Evolutionary conservation across 768 basidiomycete species (phyloP).

Genomic region (Suillus americanus): DNA sequence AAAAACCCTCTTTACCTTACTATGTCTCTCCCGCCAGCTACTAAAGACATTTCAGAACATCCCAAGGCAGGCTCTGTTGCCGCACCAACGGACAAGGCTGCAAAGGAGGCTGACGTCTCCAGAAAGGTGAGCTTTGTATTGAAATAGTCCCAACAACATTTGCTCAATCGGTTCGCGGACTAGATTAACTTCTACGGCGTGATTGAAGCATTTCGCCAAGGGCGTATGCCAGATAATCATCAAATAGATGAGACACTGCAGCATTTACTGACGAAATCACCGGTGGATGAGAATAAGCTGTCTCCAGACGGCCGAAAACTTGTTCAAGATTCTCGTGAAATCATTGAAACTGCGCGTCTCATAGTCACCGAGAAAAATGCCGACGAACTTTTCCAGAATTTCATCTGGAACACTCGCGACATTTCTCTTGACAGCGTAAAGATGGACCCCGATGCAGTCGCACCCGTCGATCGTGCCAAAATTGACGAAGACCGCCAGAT

Average conservation of each 20-base stretch:
- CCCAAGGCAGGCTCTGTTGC: slow-evolving; percentile 62
- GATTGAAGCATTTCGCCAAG: slow-evolving; percentile 76
- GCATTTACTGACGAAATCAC: slow-evolving; percentile 61
- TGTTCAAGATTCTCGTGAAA: slow-evolving; percentile 73
- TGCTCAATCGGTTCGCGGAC: neutral
- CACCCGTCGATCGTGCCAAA: slow-evolving; percentile 56
- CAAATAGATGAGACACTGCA: slow-evolving; percentile 76
- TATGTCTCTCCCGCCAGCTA: slow-evolving; percentile 69
- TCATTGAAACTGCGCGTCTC: slow-evolving; percentile 69
- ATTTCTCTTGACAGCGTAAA: slow-evolving; percentile 39
- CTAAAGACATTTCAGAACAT: slow-evolving; percentile 59
- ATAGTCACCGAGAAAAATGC: slow-evolving; percentile 84
- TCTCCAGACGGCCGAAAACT: slow-evolving; percentile 78
- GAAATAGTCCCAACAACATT: neutral
- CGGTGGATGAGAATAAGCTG: slow-evolving; percentile 63
- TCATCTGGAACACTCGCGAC: slow-evolving; percentile 76
- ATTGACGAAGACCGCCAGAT: slow-evolving; percentile 56
- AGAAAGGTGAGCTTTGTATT: slow-evolving; percentile 52
- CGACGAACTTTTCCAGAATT: slow-evolving; percentile 91
- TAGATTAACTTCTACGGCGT: slow-evolving; percentile 78
- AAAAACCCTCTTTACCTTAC: slow-evolving; percentile 6
- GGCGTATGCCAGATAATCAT: slow-evolving; percentile 73
- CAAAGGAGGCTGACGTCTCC: slow-evolving; percentile 73
- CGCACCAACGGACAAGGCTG: slow-evolving; percentile 57
- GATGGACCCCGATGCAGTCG: slow-evolving; percentile 38